Evolutionary conservation across 2,329 filamentous ascomycete species (phyloP), one percentile per base, ranked within the genome.

Genomic region (Cryphonectria nitschkei): DNA sequence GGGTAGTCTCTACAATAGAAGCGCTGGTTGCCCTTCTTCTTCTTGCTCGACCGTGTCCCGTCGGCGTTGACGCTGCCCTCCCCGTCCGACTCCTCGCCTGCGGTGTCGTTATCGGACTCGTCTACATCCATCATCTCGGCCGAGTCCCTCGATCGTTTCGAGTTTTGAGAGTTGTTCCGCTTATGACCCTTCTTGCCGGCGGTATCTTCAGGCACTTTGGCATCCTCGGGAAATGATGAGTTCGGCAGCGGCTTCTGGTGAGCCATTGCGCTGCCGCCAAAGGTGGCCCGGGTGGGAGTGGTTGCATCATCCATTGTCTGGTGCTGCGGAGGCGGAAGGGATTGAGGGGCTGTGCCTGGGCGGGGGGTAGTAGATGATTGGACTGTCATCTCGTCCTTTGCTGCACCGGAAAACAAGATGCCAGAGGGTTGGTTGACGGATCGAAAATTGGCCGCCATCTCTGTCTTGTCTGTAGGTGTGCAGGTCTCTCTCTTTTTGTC

Each of bases 1-100:
- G 95, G 95, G 76, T 94, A 98, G 43, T 97, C 94, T 4, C 92
- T 97, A 82, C 96, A 99, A 81, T 95, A 98, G 81, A 99, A 99
- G 62, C 94, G 90, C 80, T 98, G 94, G 0, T 94, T 94, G 81
- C 97, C 97, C 83, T 97, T 98, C 83, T 97, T 98, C 87, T 98
- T 98, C 83, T 97, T 97, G 67, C 88, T 90, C 11, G 93, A 92
- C 73, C 91, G 88, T n/a, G 85, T 84, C 58, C 89, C 84, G 77
- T 92, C 90, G 14, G 86, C 89, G 70, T 87, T 87, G 32, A 90
- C 85, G 75, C 87, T 90, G 52, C 88, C 91, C 65, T 88, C 88
- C 43, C 70, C 72, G 72, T 93, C 92, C 16, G 92, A 92, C 43
- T 80, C 86, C 67, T 63, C 72, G 68, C 79, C 81, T 1, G 76